Base-by-base conservation (phyloP, 208 protist genomes). In the Naegleria lovaniensis region DNA sequence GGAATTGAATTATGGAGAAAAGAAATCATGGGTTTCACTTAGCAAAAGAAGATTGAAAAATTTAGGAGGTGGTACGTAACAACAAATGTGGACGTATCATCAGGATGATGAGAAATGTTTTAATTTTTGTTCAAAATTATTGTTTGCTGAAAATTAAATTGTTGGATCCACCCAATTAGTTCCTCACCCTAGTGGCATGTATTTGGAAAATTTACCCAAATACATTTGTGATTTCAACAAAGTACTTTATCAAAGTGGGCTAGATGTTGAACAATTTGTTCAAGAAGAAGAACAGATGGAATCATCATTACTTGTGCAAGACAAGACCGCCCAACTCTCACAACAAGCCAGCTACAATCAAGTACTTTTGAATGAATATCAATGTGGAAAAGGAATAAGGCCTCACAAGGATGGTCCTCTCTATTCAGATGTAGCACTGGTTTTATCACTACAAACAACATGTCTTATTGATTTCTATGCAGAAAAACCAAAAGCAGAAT, bases 341-440 rank as follows among this genome's bases (percentile, higher is more conserved):
- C 0, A 33, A 86, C 0, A 29, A 36, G 9, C 5, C 13, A 2
- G 39, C 0, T 67, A 67, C 7, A 89, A 89, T 89, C 85, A 95
- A 91, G 95, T 97, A 55, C 95, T 96, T 55, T 95, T 98, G n/a
- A 96, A 98, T 92, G 96, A 98, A 93, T 98, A 98, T 91, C 38
- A 96, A 90, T 59, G 89, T 11, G 93, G 94, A 79, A 96, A 97
- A 33, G 96, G 96, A 85, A 98, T 98, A 41, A 95, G 93, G 0
- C 95, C 95, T 2, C 96, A 98, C 93, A 95, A 94, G 88, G 96
- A 98, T 90, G 96, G 96, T 6, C 95, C 96, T 52, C 97, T 98
- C 88, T 98, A 98, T 90, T 93, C 96, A 19, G 95, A 95, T 15
- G 79, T 95, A 90, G 96, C 97, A 33, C n/a, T 67, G 0, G 33